These are phyloP conservation scores for Pulveroboletus sp. DNA, from an alignment of 768 basidiomycete genomes.

Conservation along the genomic window DNA sequence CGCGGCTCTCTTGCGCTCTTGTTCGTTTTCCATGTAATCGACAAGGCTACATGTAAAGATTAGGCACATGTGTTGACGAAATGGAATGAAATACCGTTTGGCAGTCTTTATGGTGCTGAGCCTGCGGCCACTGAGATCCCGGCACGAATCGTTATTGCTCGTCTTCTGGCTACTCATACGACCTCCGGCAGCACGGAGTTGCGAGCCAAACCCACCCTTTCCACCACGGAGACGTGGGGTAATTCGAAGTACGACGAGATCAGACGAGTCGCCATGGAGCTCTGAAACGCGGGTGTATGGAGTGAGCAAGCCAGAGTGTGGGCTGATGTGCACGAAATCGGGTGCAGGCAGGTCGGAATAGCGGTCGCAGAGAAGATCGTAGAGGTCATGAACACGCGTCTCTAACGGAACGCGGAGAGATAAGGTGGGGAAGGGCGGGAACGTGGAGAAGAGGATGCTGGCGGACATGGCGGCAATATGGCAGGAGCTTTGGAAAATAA, in stretches of 20 bases:
- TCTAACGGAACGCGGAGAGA: constrained; percentile 44
- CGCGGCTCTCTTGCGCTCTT: constrained; percentile 74
- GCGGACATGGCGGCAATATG: constrained; percentile 39
- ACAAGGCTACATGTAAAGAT: constrained; percentile 55
- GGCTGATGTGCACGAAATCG: constrained; percentile 41
- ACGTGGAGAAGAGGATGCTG: constrained; percentile 56
- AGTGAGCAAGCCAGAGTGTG: constrained; percentile 34
- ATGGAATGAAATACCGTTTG: constrained; percentile 60
- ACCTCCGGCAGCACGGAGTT: constrained; percentile 94
- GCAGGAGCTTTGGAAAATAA: constrained; percentile 17
- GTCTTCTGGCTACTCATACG: constrained; percentile 97
- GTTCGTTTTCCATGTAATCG: constrained; percentile 82
- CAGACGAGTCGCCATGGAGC: constrained; percentile 28
- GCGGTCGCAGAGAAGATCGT: constrained; percentile 41
- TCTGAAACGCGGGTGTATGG: constrained; percentile 35
- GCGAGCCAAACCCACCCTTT: constrained; percentile 97
- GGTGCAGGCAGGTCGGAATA: constrained; percentile 46
- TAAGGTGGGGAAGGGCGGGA: constrained; percentile 58
- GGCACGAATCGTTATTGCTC: constrained; percentile 90
- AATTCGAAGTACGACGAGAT: constrained; percentile 68
- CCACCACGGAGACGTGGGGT: constrained; percentile 78
- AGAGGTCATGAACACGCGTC: constrained; percentile 40
- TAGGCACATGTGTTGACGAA: neutral
- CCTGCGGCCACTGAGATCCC: constrained; percentile 87
- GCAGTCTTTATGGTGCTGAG: constrained; percentile 96